Base-by-base conservation (phyloP, 2,329 filamentous ascomycete species). In the Chaetoscypha palmicola region DNA sequence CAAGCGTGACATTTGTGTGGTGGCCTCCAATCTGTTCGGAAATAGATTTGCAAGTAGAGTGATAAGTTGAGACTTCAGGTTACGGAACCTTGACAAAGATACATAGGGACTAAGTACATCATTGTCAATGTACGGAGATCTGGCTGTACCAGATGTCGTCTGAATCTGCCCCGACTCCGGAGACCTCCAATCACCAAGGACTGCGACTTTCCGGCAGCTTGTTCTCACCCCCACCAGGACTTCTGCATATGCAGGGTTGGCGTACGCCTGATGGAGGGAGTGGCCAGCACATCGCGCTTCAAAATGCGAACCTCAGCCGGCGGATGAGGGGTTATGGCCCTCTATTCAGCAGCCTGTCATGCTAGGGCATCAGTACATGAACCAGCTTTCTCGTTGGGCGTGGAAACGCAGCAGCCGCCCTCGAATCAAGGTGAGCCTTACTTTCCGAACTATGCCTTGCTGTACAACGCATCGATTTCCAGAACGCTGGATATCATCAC, bases 391-490 rank as follows among this genome's bases (percentile, higher is more conserved):
- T 49, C 47, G 57, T 60, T 60, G 56, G 57, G 56, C 52, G 41
- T 38, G 33, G 50, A 53, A 49, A 51, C 55, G 57, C 54, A 43
- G 40, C 45, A 56, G 51, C 47, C 55, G 55, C 55, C 43, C 38
- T 50, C 49, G 42, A 52, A 54, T 50, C 36, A 49, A 41, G 43
- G 41, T 35, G 51, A 59, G 55, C 53, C 58, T 58, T 53, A 59
- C 49, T 54, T 50, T 40, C 22, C 21, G 20, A 9, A 23, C 28
- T 20, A 14, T 43, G 42, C 51, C 44, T 53, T 45, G 51, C 44
- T 69, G 70, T 66, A 74, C 71, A 74, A 68, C 71, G 64, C 71
- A 74, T 66, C 63, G 63, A 41, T 60, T 59, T 62, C 64, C 65
- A 50, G 39, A 34, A 40, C 41, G 43, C 46, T 52, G 50, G 41